Conservation (phyloP, 2,329 filamentous ascomycete species). For the Corniculantispora saksenae region DNA sequence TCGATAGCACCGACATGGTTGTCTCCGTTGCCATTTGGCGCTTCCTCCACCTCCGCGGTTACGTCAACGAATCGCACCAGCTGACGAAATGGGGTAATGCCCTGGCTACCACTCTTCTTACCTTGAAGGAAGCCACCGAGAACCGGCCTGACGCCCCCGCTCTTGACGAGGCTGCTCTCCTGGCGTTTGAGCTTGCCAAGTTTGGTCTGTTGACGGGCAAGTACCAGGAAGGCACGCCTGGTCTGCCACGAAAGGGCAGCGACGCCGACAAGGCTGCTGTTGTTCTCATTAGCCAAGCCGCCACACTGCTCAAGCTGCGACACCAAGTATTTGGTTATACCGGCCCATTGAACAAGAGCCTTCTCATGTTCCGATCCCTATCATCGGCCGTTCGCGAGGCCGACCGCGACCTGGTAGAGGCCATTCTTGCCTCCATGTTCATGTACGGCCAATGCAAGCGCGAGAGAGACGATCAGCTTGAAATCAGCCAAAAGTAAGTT, state of each 20-base stretch:
- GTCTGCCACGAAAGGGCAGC: constrained; percentile 55
- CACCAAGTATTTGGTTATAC: constrained; percentile 90
- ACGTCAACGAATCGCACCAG: constrained; percentile 75
- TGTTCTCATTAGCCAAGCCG: constrained; percentile 81
- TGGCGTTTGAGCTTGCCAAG: constrained; percentile 83
- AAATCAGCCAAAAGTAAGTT: constrained; percentile 72
- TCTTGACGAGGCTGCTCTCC: constrained; percentile 75
- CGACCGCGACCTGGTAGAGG: constrained; percentile 81
- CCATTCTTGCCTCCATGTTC: constrained; percentile 77
- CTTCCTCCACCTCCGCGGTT: constrained; percentile 85
- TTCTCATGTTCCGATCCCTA: constrained; percentile 83
- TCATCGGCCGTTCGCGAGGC: constrained; percentile 76
- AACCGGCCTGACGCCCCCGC: constrained; percentile 45
- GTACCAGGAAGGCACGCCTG: constrained; percentile 57
- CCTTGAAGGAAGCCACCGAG: constrained; percentile 56
- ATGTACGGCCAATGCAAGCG: constrained; percentile 77
- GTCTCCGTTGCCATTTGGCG: constrained; percentile 78
- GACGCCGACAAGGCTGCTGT: constrained; percentile 78
- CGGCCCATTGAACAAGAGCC: constrained; percentile 85
- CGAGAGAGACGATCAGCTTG: constrained; percentile 63
- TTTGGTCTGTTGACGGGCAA: constrained; percentile 76
- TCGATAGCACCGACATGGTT: constrained; percentile 66
- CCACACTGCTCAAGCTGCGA: constrained; percentile 77
- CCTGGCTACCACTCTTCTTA: constrained; percentile 67
- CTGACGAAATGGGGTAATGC: constrained; percentile 84